Conservation (phyloP, 2,329 filamentous ascomycete species). For the Aschersonia sp. region DNA sequence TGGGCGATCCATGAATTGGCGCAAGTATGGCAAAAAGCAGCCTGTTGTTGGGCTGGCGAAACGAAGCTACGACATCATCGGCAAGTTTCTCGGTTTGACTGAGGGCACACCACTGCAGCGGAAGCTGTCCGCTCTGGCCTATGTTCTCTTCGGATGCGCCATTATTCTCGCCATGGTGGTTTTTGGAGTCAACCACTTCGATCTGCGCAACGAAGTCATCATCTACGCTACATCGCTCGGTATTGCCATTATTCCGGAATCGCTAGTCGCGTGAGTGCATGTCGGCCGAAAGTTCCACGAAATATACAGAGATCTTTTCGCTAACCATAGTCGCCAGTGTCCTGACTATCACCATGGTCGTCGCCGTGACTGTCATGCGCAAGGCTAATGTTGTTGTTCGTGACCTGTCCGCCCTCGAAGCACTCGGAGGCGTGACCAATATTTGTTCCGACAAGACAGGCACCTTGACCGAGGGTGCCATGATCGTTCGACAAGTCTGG, state of each 20-base stretch:
- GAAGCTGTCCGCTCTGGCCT: conserved; percentile 64
- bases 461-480: conserved; percentile 53
- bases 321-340: conserved; percentile 24
- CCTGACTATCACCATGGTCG: conserved; percentile 56
- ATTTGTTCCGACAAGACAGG: conserved; percentile 65
- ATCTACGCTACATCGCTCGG: conserved; percentile 44
- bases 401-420: conserved; percentile 53
- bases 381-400: conserved; percentile 50
- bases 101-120: conserved; percentile 67
- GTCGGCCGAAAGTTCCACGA: not conserved
- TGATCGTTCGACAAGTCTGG: conserved; percentile 56
- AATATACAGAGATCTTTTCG: not conserved
- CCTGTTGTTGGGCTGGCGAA: conserved; percentile 30
- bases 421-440: conserved; percentile 56
- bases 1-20: conserved; percentile 35
- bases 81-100: conserved; percentile 45
- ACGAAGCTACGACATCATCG: conserved; percentile 32
- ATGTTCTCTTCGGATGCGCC: conserved; percentile 62
- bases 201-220: conserved; percentile 35
- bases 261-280: conserved; percentile 41
- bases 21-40: conserved; percentile 36
- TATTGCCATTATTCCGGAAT: conserved; percentile 49
- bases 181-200: conserved; percentile 41
- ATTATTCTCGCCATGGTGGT: conserved; percentile 41
- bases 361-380: conserved; percentile 49